Percentiles rank a stretch among this genome's conserved stretches.
Conservation (phyloP, 306 rosid genomes). For the Canavalia gladiata region DNA sequence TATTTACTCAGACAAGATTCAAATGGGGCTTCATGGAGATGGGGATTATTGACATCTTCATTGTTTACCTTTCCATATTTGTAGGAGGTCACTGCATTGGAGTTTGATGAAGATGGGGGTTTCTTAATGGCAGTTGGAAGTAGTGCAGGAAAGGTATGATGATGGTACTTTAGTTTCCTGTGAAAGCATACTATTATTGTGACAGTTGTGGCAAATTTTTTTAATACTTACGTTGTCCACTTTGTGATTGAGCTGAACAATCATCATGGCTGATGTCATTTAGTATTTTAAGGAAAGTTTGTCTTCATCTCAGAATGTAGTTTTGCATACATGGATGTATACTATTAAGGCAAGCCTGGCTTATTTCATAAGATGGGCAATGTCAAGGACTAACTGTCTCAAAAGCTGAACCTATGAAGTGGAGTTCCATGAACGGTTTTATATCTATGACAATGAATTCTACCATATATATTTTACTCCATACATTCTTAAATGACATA, state of each 20-base stretch:
- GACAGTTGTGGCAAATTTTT: background rate
- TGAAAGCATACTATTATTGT: constrained; percentile 2
- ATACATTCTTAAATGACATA: background rate
- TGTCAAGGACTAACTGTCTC: background rate
- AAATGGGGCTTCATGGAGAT: background rate
- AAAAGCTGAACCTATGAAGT: constrained; percentile 4
- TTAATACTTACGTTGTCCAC: background rate
- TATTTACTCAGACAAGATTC: constrained; percentile 28
- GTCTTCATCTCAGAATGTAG: background rate
- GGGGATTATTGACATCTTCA: background rate
- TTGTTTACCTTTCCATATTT: constrained; percentile 46
- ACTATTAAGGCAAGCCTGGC: background rate
- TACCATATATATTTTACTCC: background rate
- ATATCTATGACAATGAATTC: background rate
- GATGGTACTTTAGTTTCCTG: constrained; percentile 14
- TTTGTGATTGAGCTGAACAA: constrained; percentile 5
- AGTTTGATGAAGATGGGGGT: constrained; percentile 81
- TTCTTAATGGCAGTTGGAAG: constrained; percentile 94
- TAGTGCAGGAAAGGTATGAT: constrained; percentile 87
- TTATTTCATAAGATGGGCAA: background rate
- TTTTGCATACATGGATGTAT: background rate
- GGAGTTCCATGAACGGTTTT: constrained; percentile 2
- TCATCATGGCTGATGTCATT: background rate
- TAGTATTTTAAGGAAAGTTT: constrained; percentile 13
- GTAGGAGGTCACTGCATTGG: constrained; percentile 94